Percentiles rank a stretch among this genome's conserved stretches.
Evolutionary conservation across 805 yeast species (phyloP).

Genomic region (Saccharomycopsis schoenii): DNA sequence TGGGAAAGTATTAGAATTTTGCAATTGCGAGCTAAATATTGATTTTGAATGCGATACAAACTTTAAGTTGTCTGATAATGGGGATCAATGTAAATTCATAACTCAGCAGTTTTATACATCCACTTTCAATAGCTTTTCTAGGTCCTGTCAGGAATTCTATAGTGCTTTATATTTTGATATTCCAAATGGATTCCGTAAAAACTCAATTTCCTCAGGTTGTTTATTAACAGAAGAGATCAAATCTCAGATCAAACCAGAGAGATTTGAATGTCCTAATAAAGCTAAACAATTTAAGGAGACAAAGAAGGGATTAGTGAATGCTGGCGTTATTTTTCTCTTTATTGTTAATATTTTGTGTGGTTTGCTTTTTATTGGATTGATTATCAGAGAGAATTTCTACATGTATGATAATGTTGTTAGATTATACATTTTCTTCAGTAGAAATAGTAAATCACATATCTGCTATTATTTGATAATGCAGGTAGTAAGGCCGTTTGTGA

Average conservation of each 20-base stretch:
- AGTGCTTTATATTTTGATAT: constrained; percentile 62
- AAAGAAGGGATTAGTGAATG: constrained; percentile 16
- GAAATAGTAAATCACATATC: neutral
- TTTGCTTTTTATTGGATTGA: neutral
- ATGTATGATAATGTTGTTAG: neutral
- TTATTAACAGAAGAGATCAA: constrained; percentile 64
- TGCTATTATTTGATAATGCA: neutral
- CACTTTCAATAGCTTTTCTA: constrained; percentile 56
- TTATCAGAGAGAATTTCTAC: neutral
- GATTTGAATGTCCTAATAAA: constrained; percentile 66
- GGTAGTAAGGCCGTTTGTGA: neutral
- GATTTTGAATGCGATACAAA: constrained; percentile 95
- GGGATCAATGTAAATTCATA: constrained; percentile 41
- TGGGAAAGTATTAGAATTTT: constrained; percentile 42
- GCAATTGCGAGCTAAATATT: constrained; percentile 66
- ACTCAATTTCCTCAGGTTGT: constrained; percentile 74
- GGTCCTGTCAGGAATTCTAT: constrained; percentile 42
- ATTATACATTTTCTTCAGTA: neutral
- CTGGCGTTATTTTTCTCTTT: constrained; percentile 31
- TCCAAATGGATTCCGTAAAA: constrained; percentile 88
- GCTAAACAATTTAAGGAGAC: constrained; percentile 45
- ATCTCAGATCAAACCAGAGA: constrained; percentile 42
- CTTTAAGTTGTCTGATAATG: constrained; percentile 43
- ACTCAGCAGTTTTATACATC: constrained; percentile 47
- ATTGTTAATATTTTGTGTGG: constrained; percentile 39